Conservation (phyloP, 1,284 basidiomycete genomes). For the Mycocalia duriaeana region DNA sequence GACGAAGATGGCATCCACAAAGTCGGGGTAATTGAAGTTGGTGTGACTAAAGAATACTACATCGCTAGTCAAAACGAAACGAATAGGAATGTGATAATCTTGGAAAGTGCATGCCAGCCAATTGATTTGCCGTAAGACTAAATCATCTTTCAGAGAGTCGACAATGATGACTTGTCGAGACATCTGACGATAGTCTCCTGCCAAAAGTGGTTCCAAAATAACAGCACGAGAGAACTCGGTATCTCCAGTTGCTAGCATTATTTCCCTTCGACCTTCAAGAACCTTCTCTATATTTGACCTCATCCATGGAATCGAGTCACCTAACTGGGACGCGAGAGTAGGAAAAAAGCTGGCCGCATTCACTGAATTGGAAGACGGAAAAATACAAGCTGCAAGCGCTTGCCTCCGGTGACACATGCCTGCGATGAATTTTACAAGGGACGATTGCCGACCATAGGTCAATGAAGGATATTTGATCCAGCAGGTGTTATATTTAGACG, state of each 20-base stretch:
- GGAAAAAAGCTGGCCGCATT: background rate
- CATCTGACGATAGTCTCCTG: background rate
- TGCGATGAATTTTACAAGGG: background rate
- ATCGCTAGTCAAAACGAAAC: conserved; percentile 14
- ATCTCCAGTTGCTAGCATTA: background rate
- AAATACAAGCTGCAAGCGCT: background rate
- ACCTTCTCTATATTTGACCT: background rate
- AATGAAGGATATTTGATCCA: background rate
- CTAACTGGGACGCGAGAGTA: background rate
- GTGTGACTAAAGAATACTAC: conserved; percentile 8
- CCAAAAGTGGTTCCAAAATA: background rate
- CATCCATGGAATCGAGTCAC: background rate
- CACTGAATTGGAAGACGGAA: background rate
- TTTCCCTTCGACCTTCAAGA: background rate
- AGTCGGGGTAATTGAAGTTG: conserved; percentile 8
- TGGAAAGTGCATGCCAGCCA: background rate
- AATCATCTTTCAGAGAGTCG: background rate
- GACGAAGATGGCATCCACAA: background rate
- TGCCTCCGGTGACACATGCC: background rate
- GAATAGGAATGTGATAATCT: conserved; percentile 8
- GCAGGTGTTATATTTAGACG: background rate
- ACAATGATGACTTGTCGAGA: background rate
- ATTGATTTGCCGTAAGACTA: background rate
- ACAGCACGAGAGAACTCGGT: background rate
- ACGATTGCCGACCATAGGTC: background rate